Base-by-base conservation (phyloP, 2,329 filamentous ascomycete species). In the Diaporthe australafricana region DNA sequence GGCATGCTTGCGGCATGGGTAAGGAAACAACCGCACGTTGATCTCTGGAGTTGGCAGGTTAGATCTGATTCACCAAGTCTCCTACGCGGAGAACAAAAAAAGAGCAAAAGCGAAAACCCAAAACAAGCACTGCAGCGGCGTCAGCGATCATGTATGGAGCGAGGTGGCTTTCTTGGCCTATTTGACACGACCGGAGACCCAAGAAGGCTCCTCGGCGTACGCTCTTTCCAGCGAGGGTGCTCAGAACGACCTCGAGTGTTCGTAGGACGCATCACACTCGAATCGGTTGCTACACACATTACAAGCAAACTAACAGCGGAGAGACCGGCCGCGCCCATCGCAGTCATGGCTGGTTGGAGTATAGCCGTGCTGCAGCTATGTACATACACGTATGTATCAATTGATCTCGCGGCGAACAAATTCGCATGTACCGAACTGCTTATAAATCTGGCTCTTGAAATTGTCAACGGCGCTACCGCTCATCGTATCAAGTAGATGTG, bases 11-110 rank as follows among this genome's bases (percentile, higher is more conserved):
- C 52, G 56, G 65, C 57, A 60, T 56, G 56, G 72, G 72, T 68
- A 73, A 73, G 70, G 42, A 48, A 65, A 65, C 42, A 53, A 27
- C 50, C 38, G 55, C 65, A 60, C 40, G 45, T 62, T 73, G n/a
- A 57, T 63, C 47, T 63, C 62, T 60, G 71, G 71, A 73, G 68
- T 73, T 73, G 68, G 72, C 65, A 60, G 72, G 63, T 38, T 71
- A 71, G 72, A 73, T 69, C 42, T 53, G 68, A 42, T 65, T 65
- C 32, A 50, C 40, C 27, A 27, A 38, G 50, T 73, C 53, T 48
- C 63, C 48, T n/a, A 32, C 3, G 27, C 17, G 47, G 60, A 47
- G 72, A 72, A 47, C 65, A 22, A 20, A 55, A 67, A 63, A 50
- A 50, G 52, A 45, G 22, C 32, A 71, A 62, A 68, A 65, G 50